phyloP scores from a whole-genome alignment of 495 filamentous ascomycete species.

The Aspergillus sparsus region DNA sequence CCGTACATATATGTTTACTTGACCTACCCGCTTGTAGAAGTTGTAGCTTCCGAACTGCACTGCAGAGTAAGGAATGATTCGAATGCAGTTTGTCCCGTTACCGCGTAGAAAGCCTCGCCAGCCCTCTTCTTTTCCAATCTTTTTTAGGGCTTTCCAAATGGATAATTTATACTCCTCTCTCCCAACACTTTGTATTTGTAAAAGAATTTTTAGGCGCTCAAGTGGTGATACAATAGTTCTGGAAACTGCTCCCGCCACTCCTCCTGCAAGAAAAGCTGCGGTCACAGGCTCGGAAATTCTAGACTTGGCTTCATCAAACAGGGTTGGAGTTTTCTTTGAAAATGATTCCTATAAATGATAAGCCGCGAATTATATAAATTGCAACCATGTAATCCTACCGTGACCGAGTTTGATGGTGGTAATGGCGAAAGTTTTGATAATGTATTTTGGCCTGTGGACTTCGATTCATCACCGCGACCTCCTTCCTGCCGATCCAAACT shows the following conservation, averaged over 20 bases:
- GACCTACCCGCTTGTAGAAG: slow-evolving; percentile 86
- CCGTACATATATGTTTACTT: neutral
- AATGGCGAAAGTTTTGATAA: slow-evolving; percentile 32
- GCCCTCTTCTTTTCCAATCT: slow-evolving; percentile 96
- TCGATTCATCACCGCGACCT: slow-evolving; percentile 25
- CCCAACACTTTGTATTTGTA: slow-evolving; percentile 92
- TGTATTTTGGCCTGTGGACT: slow-evolving; percentile 21
- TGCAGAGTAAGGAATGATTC: slow-evolving; percentile 96
- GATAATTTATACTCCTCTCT: slow-evolving; percentile 88
- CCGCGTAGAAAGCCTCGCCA: slow-evolving; percentile 96
- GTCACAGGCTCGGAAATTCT: slow-evolving; percentile 67
- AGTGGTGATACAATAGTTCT: slow-evolving; percentile 94
- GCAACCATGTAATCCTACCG: slow-evolving; percentile 28
- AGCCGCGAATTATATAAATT: slow-evolving; percentile 2
- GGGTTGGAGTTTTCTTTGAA: slow-evolving; percentile 17
- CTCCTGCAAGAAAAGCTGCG: slow-evolving; percentile 93
- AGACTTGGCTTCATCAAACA: slow-evolving; percentile 24
- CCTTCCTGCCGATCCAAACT: slow-evolving; percentile 41
- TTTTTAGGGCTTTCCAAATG: slow-evolving; percentile 80
- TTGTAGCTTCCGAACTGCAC: slow-evolving; percentile 98
- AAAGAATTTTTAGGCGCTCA: slow-evolving; percentile 94
- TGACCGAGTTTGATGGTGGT: slow-evolving; percentile 23
- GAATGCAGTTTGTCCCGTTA: slow-evolving; percentile 97
- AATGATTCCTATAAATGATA: slow-evolving; percentile 21
- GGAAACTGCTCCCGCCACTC: slow-evolving; percentile 94